A percentile compares a stretch with the other conserved stretches of the same genome.
phyloP scores from a whole-genome alignment of 2,329 filamentous ascomycete species.

The Cyanodermella asteris region DNA sequence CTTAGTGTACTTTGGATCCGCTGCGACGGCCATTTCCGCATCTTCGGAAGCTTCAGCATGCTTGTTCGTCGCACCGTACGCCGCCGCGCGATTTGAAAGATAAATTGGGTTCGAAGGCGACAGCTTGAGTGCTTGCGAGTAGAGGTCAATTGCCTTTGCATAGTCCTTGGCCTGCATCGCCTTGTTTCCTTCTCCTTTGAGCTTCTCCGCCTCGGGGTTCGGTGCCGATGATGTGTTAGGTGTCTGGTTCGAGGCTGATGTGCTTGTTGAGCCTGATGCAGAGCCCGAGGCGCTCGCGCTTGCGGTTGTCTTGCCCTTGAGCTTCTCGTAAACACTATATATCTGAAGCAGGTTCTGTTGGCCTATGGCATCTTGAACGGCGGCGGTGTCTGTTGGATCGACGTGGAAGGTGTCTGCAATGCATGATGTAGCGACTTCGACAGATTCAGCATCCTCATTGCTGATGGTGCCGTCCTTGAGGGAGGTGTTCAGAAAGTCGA shows the following conservation, averaged over 20 bases:
- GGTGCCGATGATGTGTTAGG: constrained; percentile 13
- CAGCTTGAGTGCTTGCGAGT: constrained; percentile 66
- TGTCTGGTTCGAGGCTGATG: constrained; percentile 9
- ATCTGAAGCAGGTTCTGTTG: constrained; percentile 75
- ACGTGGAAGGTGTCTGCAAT: constrained; percentile 92
- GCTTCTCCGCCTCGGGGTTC: constrained; percentile 48
- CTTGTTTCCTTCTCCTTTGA: constrained; percentile 82
- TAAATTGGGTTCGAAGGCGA: constrained; percentile 81
- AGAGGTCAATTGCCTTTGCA: constrained; percentile 55
- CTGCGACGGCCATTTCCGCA: constrained; percentile 69
- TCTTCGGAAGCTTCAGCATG: constrained; percentile 69
- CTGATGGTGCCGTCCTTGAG: constrained; percentile 72
- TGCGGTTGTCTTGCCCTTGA: constrained; percentile 43
- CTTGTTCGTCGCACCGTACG: constrained; percentile 65
- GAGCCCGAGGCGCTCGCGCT: constrained; percentile 19
- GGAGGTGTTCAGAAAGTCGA: constrained; percentile 77
- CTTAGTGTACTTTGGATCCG: constrained; percentile 89
- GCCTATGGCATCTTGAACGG: constrained; percentile 57
- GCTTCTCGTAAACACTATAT: constrained; percentile 90
- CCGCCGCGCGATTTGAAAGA: constrained; percentile 90
- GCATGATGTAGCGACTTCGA: constrained; percentile 86
- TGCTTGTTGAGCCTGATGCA: constrained; percentile 18
- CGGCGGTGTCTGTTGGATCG: constrained; percentile 53
- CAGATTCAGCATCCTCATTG: constrained; percentile 72
- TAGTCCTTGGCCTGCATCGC: constrained; percentile 95